These are phyloP conservation scores for Lycium barbarum DNA, from an alignment of 257 asterid genomes.

Conservation along the genomic window DNA sequence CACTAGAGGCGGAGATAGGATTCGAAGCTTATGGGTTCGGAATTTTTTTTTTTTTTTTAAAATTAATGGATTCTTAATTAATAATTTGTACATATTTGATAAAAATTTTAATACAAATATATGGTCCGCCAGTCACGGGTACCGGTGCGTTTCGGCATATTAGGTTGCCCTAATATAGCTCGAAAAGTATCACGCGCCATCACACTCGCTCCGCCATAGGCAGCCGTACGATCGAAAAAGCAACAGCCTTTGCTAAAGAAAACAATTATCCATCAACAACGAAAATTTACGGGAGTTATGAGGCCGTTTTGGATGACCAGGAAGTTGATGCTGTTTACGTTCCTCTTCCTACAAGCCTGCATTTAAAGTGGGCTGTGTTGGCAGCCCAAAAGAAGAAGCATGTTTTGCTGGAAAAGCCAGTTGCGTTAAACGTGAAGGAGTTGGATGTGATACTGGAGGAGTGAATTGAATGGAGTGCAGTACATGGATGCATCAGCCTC, in stretches of 20 bases:
- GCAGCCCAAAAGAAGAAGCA: constrained; percentile 55
- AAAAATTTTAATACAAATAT: no score
- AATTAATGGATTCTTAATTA: no score
- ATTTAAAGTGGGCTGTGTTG: constrained; percentile 47
- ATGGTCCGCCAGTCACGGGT: no score
- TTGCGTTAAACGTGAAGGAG: constrained; percentile 51
- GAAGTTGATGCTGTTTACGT: constrained; percentile 54
- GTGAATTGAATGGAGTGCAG: constrained; percentile 54
- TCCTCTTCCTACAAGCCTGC: constrained; percentile 57
- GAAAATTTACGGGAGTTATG: constrained; percentile 49
- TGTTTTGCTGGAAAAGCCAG: constrained; percentile 52
- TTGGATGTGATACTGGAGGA: constrained; percentile 47
- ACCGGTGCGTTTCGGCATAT: constrained; percentile 47
- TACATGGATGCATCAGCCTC: constrained; percentile 57
- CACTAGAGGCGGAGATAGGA: no score
- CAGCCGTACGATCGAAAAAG: constrained; percentile 54
- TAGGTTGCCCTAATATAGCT: constrained; percentile 55
- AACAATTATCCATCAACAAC: constrained; percentile 42
- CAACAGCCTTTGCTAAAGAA: constrained; percentile 38
- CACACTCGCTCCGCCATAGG: constrained; percentile 42
- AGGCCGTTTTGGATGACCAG: constrained; percentile 52
- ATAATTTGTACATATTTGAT: no score
- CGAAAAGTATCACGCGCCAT: constrained; percentile 52
- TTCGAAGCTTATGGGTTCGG: no score
- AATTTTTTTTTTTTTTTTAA: no score